A percentile compares a stretch with the other conserved stretches of the same genome.
These are phyloP conservation scores for Trichoderma asperellum DNA, from an alignment of 2,329 filamentous ascomycete genomes.

Conservation along the genomic window DNA sequence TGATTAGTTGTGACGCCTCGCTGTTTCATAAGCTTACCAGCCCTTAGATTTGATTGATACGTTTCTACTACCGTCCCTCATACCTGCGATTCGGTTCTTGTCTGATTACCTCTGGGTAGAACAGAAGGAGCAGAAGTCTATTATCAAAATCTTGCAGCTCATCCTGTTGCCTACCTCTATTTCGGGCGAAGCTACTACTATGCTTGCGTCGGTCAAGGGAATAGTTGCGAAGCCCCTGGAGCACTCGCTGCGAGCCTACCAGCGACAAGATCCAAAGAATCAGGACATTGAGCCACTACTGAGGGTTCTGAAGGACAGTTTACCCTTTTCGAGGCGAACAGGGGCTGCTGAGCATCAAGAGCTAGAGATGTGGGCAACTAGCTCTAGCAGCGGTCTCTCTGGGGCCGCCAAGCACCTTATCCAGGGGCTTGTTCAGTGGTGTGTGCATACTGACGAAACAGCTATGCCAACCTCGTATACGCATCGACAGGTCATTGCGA, in stretches of 20 bases:
- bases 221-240: conserved; percentile 72
- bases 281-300: conserved; percentile 72
- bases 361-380: conserved; percentile 67
- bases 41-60: conserved; percentile 72
- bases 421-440: conserved; percentile 69
- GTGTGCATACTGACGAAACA: conserved; percentile 58
- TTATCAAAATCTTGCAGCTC: conserved; percentile 73
- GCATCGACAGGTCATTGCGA: conserved; percentile 69
- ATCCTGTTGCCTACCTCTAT: conserved; percentile 72
- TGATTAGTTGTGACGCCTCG: neutral
- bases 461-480: conserved; percentile 69
- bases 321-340: conserved; percentile 62
- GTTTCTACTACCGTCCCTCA: conserved; percentile 76
- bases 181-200: conserved; percentile 70
- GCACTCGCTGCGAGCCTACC: conserved; percentile 67
- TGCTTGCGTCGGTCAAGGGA: conserved; percentile 72
- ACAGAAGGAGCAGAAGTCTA: conserved; percentile 66
- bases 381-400: conserved; percentile 58
- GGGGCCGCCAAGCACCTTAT: conserved; percentile 64
- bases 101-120: conserved; percentile 70
- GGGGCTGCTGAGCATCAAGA: conserved; percentile 67
- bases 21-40: neutral
- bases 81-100: conserved; percentile 74
- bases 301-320: conserved; percentile 64
- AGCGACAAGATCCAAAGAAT: conserved; percentile 67